Evolutionary conservation across 371 early-diverging fungal genomes (phyloP).

Genomic region (Syncephalastrum sp.): DNA sequence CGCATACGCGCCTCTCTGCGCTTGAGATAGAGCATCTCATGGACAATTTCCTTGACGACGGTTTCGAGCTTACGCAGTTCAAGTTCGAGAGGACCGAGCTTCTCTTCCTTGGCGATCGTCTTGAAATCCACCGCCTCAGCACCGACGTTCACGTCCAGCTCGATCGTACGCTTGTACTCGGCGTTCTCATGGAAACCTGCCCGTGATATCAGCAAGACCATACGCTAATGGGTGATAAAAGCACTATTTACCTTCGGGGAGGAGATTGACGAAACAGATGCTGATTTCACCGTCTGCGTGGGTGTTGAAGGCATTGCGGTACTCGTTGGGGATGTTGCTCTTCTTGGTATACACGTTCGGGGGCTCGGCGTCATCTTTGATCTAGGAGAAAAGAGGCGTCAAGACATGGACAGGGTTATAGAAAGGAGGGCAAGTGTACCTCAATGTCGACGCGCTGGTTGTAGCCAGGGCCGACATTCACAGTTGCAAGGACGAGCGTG

Average conservation of each 20-base stretch:
- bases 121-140: conserved; percentile 81
- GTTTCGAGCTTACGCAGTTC: conserved; percentile 82
- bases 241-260: conserved; percentile 60
- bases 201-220: neutral
- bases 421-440: conserved; percentile 37
- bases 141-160: conserved; percentile 80
- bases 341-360: conserved; percentile 66
- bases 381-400: conserved; percentile 26
- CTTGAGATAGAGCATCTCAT: conserved; percentile 80
- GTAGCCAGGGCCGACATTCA: conserved; percentile 64
- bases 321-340: conserved; percentile 52
- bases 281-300: conserved; percentile 80
- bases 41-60: conserved; percentile 71
- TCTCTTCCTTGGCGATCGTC: conserved; percentile 68
- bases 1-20: conserved; percentile 77
- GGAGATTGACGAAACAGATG: conserved; percentile 84
- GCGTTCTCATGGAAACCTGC: conserved; percentile 61
- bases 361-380: conserved; percentile 60
- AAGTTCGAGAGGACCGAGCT: conserved; percentile 85
- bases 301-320: conserved; percentile 67
- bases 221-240: neutral
- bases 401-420: neutral
- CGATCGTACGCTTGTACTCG: conserved; percentile 59
- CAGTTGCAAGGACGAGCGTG: conserved; percentile 70
- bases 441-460: conserved; percentile 73